These are phyloP conservation scores for Exophiala lecanii-corni DNA, from an alignment of 2,329 filamentous ascomycete species.

Conservation along the genomic window DNA sequence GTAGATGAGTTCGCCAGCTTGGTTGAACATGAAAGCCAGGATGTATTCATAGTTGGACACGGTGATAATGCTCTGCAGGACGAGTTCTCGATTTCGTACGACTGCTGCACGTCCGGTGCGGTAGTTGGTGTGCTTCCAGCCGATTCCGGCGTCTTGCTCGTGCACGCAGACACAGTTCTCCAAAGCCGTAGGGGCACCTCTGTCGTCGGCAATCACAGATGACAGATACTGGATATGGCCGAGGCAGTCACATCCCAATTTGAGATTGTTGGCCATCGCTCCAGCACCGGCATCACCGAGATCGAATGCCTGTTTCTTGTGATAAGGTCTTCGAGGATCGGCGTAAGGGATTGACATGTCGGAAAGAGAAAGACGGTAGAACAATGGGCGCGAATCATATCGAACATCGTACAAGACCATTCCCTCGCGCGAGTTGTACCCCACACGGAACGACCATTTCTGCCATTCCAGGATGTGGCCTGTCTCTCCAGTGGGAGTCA, in stretches of 20 bases:
- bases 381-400: conserved; percentile 60
- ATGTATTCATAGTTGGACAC: conserved; percentile 72
- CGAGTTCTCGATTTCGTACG: conserved; percentile 60
- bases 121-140: conserved; percentile 70
- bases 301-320: conserved; percentile 68
- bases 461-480: conserved; percentile 60
- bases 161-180: conserved; percentile 67
- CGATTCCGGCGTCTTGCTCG: conserved; percentile 65
- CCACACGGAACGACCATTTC: conserved; percentile 59
- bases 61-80: conserved; percentile 66
- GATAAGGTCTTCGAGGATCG: conserved; percentile 63
- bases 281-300: conserved; percentile 64
- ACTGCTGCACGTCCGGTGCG: conserved; percentile 60
- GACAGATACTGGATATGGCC: conserved; percentile 66
- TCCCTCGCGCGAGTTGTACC: conserved; percentile 61
- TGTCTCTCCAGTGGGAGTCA: conserved; percentile 47
- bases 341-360: conserved; percentile 61
- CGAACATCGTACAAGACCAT: conserved; percentile 64
- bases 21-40: conserved; percentile 66
- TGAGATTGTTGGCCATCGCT: conserved; percentile 64
- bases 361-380: conserved; percentile 62
- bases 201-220: conserved; percentile 54
- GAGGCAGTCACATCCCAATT: conserved; percentile 66
- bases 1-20: conserved; percentile 62
- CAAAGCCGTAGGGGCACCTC: conserved; percentile 55